Base-by-base conservation (phyloP, 805 yeast species). In the Vanderwaltozyma tropicalis region DNA sequence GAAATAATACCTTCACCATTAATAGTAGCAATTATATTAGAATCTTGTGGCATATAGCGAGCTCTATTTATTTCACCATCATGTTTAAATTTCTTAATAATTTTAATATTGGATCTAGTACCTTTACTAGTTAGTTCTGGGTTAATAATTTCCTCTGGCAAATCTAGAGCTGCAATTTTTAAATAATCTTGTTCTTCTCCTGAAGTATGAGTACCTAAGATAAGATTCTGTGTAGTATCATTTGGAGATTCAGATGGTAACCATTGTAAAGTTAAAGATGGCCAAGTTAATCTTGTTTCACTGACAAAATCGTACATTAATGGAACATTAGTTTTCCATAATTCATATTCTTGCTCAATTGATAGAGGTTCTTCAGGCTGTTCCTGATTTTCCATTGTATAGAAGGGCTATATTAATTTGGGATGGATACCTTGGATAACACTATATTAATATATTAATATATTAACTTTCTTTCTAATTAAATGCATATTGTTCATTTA, bases 231-330 rank as follows among this genome's bases (percentile, higher is more conserved):
- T 19, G 68, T 67, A 11, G 67, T 61, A 3, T 42, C 46, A 24
- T 32, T 21, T 38, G 62, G 63, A 3, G 29, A 19, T 6, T 31
- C 31, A 24, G 27, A n/a, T 22, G 87, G 88, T 7, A 80, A 56
- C 88, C 92, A 83, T 57, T 83, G 84, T 4, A 80, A 69, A 1
- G 89, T 78, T 35, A 83, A 64, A 2, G 88, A 78, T 2, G 94
- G 94, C 94, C 94, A 83, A 11, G 78, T 73, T 32, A 83, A 61
- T 2, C 81, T 84, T 0, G 89, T 80, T 52, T 83, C 92, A 34
- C 81, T 75, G 24, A 83, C 85, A 53, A 79, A 82, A 49, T 82
- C 87, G 47, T 83, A 83, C 92, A 83, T 81, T 48, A 69, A 76
- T 11, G 83, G 79, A 46, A 88, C 82, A 50, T 81, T 83, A 51